Conservation (phyloP, 2,329 filamentous ascomycete genomes). For the Sporothrix globosa region DNA sequence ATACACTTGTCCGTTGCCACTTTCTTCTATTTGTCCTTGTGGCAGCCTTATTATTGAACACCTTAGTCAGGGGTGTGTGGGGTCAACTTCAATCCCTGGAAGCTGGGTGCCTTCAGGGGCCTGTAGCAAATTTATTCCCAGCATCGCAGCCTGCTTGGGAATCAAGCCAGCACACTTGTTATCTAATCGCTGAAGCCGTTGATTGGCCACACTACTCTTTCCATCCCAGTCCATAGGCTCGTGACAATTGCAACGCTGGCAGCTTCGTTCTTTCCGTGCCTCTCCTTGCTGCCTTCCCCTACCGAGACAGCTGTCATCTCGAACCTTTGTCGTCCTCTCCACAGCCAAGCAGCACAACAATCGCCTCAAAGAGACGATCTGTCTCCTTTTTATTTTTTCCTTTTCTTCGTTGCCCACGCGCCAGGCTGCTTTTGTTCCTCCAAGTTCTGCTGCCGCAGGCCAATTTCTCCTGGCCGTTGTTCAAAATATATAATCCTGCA, state of each 20-base stretch:
- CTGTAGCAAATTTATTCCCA: background rate
- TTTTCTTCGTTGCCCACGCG: background rate
- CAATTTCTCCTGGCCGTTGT: conserved; percentile 10
- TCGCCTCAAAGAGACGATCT: conserved; percentile 10
- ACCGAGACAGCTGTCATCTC: conserved; percentile 31
- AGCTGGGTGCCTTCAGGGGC: background rate
- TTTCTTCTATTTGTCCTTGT: background rate
- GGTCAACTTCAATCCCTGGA: background rate
- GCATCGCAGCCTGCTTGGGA: conserved; percentile 3
- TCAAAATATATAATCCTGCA: conserved; percentile 3
- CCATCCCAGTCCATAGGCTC: conserved; percentile 17
- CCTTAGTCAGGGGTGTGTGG: conserved; percentile 25
- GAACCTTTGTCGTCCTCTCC: background rate
- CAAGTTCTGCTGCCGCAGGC: background rate
- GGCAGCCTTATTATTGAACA: conserved; percentile 15
- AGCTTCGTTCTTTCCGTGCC: conserved; percentile 26
- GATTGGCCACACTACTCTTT: conserved; percentile 29
- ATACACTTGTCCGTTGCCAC: background rate
- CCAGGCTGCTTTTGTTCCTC: background rate
- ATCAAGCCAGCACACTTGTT: background rate
- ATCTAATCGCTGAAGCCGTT: conserved; percentile 26
- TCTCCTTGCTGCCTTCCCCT: conserved; percentile 11
- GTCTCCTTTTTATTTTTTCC: background rate
- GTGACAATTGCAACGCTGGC: conserved; percentile 37
- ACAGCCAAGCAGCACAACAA: conserved; percentile 2